These are phyloP conservation scores for Zygosaccharomyces sapae DNA, from an alignment of 1,139 yeast genomes.

Conservation along the genomic window DNA sequence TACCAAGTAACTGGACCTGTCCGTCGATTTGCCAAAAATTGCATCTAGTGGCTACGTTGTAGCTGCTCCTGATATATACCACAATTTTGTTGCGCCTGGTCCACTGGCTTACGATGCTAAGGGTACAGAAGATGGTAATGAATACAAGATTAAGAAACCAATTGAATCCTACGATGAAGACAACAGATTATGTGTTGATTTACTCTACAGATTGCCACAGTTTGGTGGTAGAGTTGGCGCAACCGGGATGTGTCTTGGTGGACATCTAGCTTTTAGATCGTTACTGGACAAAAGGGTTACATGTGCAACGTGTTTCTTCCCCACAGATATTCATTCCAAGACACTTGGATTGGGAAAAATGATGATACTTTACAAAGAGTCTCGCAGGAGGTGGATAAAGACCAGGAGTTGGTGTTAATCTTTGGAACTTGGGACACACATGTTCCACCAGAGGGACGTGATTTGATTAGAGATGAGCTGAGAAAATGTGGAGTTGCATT, in stretches of 20 bases:
- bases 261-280: constrained; percentile 74
- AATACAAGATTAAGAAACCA: constrained; percentile 63
- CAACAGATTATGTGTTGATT: constrained; percentile 58
- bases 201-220: constrained; percentile 52
- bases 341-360: constrained; percentile 58
- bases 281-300: constrained; percentile 60
- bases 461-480: constrained; percentile 59
- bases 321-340: constrained; percentile 69
- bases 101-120: constrained; percentile 65
- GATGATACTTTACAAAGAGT: constrained; percentile 60
- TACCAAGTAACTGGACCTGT: constrained; percentile 78
- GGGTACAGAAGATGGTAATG: constrained; percentile 75
- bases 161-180: constrained; percentile 75
- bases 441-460: constrained; percentile 76
- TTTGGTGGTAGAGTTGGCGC: constrained; percentile 72
- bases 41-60: constrained; percentile 79
- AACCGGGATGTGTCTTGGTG: constrained; percentile 86
- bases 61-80: constrained; percentile 75
- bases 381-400: constrained; percentile 46
- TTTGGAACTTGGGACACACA: constrained; percentile 80
- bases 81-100: constrained; percentile 62
- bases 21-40: constrained; percentile 66
- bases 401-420: constrained; percentile 56
- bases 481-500: constrained; percentile 57
- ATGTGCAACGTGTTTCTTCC: constrained; percentile 74